Evolutionary conservation across 1,284 basidiomycete genomes (phyloP), one percentile per base, ranked within the genome.

Genomic region (Leccinum ponderosum): DNA sequence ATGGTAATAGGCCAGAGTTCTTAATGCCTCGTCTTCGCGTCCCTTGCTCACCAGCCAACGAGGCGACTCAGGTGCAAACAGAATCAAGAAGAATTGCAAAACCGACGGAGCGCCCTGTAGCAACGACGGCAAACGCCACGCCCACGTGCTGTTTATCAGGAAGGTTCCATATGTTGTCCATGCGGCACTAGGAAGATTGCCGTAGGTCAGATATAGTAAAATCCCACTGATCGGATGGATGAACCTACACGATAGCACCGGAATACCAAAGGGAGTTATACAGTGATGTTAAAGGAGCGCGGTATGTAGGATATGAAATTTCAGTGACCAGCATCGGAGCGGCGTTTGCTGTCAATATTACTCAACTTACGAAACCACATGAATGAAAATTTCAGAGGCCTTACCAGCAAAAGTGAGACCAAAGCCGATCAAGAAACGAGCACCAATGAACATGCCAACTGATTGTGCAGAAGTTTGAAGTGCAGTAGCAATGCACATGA

Each of bases 181-280:
- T 0, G 90, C 88, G 29, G 89, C 89, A 61, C 87, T 83, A 57
- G 64, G 62, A 33, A 50, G 6, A 53, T 53, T 33, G 8, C 20
- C 1, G 15, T 52, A 20, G 17, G 37, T 56, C 42, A 11, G 52
- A 51, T 62, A 53, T 53, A 37, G 64, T 3, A 15, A n/a, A 35
- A 25, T 20, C 42, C 35, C 47, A 3, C 6, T n/a, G 17, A 17
- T 25, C 17, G 12, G 1, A 20, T 56, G 27, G 25, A 20, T n/a
- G 33, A 17, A 77, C 84, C 53, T 65, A 87, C 86, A 90, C 70
- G 65, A 90, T 89, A 62, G 88, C 81, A 60, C 90, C 91, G 22
- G 87, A 84, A 68, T 89, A 89, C 89, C 89, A 92, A 56, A 91
- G 83, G n/a, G 87, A 87, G 77, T 92, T 91, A 78, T 91, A 92